Conservation (phyloP, 2,329 filamentous ascomycete genomes). For the Exophiala lecanii-corni region DNA sequence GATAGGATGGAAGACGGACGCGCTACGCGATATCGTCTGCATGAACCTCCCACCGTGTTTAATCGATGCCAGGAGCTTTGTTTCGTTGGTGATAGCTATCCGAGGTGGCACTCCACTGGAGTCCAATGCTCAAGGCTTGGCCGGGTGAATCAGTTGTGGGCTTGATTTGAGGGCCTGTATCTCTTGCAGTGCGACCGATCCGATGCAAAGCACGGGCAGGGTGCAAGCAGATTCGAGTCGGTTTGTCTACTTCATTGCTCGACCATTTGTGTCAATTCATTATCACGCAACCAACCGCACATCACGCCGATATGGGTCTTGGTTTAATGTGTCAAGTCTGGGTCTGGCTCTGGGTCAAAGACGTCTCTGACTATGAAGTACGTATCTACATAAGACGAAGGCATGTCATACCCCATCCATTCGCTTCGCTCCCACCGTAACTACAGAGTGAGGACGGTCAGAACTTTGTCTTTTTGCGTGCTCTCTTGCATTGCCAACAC, state of each 20-base stretch:
- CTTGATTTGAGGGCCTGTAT: neutral
- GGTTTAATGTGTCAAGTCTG: slow-evolving; percentile 1
- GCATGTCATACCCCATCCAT: neutral
- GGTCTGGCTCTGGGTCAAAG: no score
- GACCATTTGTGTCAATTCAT: slow-evolving; percentile 1
- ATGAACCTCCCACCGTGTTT: neutral
- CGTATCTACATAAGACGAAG: slow-evolving; percentile 1
- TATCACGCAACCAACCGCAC: neutral
- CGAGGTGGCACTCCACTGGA: neutral
- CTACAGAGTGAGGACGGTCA: neutral
- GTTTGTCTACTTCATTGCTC: neutral
- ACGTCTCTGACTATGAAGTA: slow-evolving; percentile 1
- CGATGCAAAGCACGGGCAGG: neutral
- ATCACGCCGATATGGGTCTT: slow-evolving; percentile 1
- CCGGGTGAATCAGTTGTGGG: neutral
- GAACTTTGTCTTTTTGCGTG: slow-evolving; percentile 1
- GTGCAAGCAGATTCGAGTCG: neutral
- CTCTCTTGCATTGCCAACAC: neutral
- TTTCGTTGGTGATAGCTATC: slow-evolving; percentile 1
- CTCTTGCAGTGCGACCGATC: neutral
- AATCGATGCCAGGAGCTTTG: neutral
- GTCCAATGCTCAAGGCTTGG: neutral
- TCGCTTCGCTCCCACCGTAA: neutral
- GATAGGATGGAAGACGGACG: neutral
- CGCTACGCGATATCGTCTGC: neutral